These are phyloP conservation scores for Euphorbia schlechtendalii DNA, from an alignment of 441 rosid species.

Conservation along the genomic window DNA sequence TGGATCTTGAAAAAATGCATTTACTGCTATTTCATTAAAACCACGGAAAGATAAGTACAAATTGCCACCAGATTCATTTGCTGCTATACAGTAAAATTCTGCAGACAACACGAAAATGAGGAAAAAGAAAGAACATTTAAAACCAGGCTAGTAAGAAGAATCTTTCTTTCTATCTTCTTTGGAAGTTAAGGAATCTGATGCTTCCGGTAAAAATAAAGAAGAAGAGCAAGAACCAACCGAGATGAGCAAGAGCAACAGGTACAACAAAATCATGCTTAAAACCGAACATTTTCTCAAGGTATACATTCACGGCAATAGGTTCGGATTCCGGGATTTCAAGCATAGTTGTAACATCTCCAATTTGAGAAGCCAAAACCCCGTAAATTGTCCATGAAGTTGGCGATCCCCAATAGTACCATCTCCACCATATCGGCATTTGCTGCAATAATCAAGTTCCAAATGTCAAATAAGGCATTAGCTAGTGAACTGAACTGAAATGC, in stretches of 20 bases:
- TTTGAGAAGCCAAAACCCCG: conserved; percentile 51
- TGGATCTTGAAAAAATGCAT: too few species aligned
- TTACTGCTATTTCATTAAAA: too few species aligned
- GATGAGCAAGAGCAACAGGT: conserved; percentile 35
- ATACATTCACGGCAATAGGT: conserved; percentile 21
- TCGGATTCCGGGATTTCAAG: conserved; percentile 17
- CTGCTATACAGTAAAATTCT: too few species aligned
- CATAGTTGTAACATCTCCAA: conserved; percentile 25
- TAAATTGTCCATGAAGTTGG: conserved; percentile 65
- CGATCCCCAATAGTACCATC: too few species aligned
- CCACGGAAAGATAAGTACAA: too few species aligned
- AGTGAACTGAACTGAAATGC: not conserved
- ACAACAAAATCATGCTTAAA: conserved; percentile 39
- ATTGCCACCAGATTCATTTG: too few species aligned
- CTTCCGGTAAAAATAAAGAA: conserved; percentile 45
- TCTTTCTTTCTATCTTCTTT: conserved; percentile 28
- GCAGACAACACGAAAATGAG: too few species aligned
- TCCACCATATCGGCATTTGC: too few species aligned
- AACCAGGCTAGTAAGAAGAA: too few species aligned
- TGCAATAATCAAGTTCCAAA: conserved; percentile 16
- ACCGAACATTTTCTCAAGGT: conserved; percentile 33
- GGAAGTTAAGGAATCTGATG: conserved; percentile 62
- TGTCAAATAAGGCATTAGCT: not conserved
- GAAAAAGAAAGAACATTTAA: too few species aligned
- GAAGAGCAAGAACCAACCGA: conserved; percentile 47